Base-by-base conservation (phyloP, 2,329 filamentous ascomycete species). In the Coniochaeta ligniaria region DNA sequence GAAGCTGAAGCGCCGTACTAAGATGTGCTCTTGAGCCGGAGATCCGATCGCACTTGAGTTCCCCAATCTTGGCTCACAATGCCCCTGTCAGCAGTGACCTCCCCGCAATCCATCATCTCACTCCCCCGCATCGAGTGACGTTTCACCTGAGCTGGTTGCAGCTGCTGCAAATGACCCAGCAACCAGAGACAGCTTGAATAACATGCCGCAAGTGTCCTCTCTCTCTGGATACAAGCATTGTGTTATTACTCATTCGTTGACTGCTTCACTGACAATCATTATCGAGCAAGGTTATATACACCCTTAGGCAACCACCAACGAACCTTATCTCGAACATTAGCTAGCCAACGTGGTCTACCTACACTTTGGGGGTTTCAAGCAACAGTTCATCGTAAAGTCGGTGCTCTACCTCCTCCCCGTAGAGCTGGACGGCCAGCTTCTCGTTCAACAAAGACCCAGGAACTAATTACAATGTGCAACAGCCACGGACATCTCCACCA, bases 61-160 rank as follows among this genome's bases (percentile, higher is more conserved):
- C 35, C 35, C 35, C 28, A 31, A 20, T 50, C 45, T 50, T 50
- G 45, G 45, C 45, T 28, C 45, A 50, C n/a, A 50, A 28, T 26
- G 22, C 50, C 62, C 60, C 59, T 62, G 60, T 57, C 59, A 59
- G 22, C 38, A 41, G 47, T 57, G 28, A 54, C 31, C 24, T 24
- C 47, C 47, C 47, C 47, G 47, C 47, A 52, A 52, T 31, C 22
- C 24, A 28, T 26, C 47, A n/a, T 52, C 24, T 52, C 47, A 3
- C 14, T 52, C 47, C 47, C 47, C 47, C 47, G 47, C 47, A 52
- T 31, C 14, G 47, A 52, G 47, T 52, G 47, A 52, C 47, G 47
- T 52, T 52, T 26, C 47, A 52, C 43, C 43, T 63, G 59, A 59
- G 50, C 24, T 50, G 61, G 50, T 59, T 31, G 59, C 61, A 58